Evolutionary conservation across 768 basidiomycete species (phyloP), one percentile per base, ranked within the genome.

Genomic region (Thelephora ganbajun): DNA sequence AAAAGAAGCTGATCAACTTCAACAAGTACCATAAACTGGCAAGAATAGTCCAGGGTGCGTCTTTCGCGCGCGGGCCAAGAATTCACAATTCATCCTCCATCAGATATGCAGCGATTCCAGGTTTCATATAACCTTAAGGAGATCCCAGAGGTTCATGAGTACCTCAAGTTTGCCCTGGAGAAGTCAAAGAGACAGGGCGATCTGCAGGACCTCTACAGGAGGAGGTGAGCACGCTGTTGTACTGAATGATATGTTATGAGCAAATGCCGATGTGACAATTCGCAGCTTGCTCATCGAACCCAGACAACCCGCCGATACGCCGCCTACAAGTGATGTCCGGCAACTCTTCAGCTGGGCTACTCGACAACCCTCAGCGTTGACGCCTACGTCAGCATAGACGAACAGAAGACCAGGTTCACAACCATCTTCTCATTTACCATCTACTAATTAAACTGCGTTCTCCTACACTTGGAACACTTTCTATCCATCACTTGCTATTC

Each of bases 1-100:
- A 74, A 50, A 81, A 87, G 64, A 85, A 80, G 56, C 66, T 99
- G 35, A 72, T 98, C 60, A 99, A 99, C 64, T 92, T 96, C 59
- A 94, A 93, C 64, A 94, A 96, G 63, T 98, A 96, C 57, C 84
- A 86, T 58, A 94, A 89, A 60, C 72, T 93, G 50, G 83, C 83
- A 33, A 72, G 80, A 57, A 90, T 94, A 54, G 74, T 91, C 39
- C 80, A 86, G 69, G 86, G 86, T 77, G 54, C 57, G 64, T 45
- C 0, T n/a, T n/a, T 26, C 20, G 18, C 2, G 5, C 22, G 13
- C 11, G n/a, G 16, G 14, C 30, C 11, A 47, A 3, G 22, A 18
- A 37, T 9, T 7, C 14, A 7, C 33, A 20, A 2, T 5, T 26
- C 7, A 51, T 16, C 20, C 39, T n/a, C n/a, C 16, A 2, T 33